These are phyloP conservation scores for Clarireedia paspali DNA, from an alignment of 2,329 filamentous ascomycete genomes.

Conservation along the genomic window DNA sequence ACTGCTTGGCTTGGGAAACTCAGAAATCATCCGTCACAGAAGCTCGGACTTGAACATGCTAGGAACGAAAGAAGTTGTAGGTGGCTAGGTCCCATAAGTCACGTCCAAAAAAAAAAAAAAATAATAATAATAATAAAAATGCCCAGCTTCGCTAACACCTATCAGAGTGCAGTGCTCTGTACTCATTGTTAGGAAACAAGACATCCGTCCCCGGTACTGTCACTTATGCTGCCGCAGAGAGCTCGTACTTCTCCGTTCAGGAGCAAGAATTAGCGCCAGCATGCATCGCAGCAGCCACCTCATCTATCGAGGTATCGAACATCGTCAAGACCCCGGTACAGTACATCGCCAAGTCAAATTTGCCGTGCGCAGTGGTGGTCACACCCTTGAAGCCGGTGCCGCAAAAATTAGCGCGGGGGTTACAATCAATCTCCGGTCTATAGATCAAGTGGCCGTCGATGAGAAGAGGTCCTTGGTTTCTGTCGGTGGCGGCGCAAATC, in stretches of 20 bases:
- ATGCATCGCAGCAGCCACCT: slow-evolving; percentile 16
- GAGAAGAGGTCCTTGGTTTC: slow-evolving; percentile 23
- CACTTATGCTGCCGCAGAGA: neutral
- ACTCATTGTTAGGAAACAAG: neutral
- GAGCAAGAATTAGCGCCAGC: slow-evolving; percentile 10
- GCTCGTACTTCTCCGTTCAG: slow-evolving; percentile 27
- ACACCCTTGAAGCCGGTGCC: slow-evolving; percentile 33
- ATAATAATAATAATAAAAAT: neutral
- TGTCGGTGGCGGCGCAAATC: slow-evolving; percentile 33
- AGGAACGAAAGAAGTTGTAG: neutral
- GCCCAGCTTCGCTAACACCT: neutral
- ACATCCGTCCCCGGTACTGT: neutral
- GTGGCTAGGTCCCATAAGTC: neutral
- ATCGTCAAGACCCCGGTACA: slow-evolving; percentile 12
- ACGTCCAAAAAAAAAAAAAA: neutral
- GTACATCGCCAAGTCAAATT: slow-evolving; percentile 14
- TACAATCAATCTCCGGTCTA: slow-evolving; percentile 38
- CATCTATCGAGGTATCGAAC: slow-evolving; percentile 12
- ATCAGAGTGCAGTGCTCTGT: neutral
- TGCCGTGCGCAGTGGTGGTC: slow-evolving; percentile 19
- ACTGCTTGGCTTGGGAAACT: neutral
- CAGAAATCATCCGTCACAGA: neutral
- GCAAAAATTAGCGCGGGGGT: slow-evolving; percentile 42
- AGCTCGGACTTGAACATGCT: neutral
- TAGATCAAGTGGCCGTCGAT: slow-evolving; percentile 22